Base-by-base conservation (phyloP, 2,329 filamentous ascomycete genomes). In the Clonostachys byssicola region DNA sequence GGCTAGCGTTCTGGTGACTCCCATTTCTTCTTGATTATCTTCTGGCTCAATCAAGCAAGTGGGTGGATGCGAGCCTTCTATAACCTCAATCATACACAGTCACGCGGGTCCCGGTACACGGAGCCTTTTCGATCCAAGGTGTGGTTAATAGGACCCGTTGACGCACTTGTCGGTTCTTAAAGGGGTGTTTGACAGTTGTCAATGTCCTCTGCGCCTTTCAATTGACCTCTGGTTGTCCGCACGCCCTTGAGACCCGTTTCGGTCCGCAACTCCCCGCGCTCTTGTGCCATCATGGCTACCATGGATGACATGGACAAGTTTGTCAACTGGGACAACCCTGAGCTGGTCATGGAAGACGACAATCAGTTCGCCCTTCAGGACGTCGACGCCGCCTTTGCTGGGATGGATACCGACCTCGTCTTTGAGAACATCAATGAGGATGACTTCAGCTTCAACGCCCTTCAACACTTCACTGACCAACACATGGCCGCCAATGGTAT, bases 271-370 rank as follows among this genome's bases (percentile, higher is more conserved):
- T 18, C n/a, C 38, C 40, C 20, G 33, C 38, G 13, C 34, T 33
- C 33, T n/a, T 17, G 43, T 34, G 6, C 49, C 54, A 54, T 44
- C 48, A 66, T 67, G 65, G 49, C 64, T n/a, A 51, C 55, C 48
- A 56, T 78, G 52, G 71, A 80, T 47, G 74, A 81, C 46, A 68
- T 78, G 70, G 81, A 85, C 47, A 77, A 84, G 51, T 82, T 86
- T 59, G 77, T 88, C 61, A 72, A 83, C 59, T 85, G 81, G 78
- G 78, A 82, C 39, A 30, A 34, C 40, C 18, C 20, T n/a, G 23
- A 30, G 38, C 18, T 34, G 12, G 55, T 58, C 51, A 58, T 63
- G 50, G 55, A 62, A 47, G 59, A 65, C 49, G 54, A 65, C 34
- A 52, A 61, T 34, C 53, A 45, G 13, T 44, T 47, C 34, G 7